phyloP scores from a whole-genome alignment of 1,284 basidiomycete species.

The Abortiporus biennis region DNA sequence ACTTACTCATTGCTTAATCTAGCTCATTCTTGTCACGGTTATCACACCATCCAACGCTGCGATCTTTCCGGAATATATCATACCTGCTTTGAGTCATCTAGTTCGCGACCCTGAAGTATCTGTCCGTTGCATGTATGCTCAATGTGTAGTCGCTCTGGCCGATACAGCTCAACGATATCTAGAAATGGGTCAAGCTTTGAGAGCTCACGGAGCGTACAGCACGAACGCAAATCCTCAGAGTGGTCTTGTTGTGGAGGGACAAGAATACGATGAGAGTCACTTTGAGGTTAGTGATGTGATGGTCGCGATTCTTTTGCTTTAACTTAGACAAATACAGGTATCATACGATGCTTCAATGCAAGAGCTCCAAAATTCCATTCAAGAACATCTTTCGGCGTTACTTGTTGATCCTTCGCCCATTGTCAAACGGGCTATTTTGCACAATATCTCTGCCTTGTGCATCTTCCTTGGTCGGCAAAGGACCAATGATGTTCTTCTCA shows the following conservation, averaged over 20 bases:
- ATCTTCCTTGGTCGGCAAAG: slow-evolving; percentile 90
- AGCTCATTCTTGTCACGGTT: slow-evolving; percentile 82
- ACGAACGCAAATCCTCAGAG: slow-evolving; percentile 19
- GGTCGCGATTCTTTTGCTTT: slow-evolving; percentile 4
- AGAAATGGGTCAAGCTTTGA: slow-evolving; percentile 89
- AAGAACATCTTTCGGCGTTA: slow-evolving; percentile 81
- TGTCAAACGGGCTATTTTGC: slow-evolving; percentile 70
- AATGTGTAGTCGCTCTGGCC: slow-evolving; percentile 80
- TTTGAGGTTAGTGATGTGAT: slow-evolving; percentile 51
- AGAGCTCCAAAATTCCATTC: slow-evolving; percentile 82
- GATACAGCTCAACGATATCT: slow-evolving; percentile 82
- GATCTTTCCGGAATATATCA: slow-evolving; percentile 92
- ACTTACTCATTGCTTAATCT: slow-evolving; percentile 3
- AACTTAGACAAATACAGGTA: slow-evolving; percentile 41
- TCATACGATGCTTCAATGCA: slow-evolving; percentile 84
- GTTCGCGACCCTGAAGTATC: slow-evolving; percentile 80
- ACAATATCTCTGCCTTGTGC: slow-evolving; percentile 84
- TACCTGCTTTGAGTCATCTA: slow-evolving; percentile 85
- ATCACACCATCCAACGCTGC: slow-evolving; percentile 88
- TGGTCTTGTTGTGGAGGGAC: slow-evolving; percentile 45
- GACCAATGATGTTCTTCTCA: slow-evolving; percentile 92
- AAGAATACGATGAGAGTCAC: slow-evolving; percentile 70
- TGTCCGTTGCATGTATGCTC: slow-evolving; percentile 88
- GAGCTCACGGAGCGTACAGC: slow-evolving; percentile 74
- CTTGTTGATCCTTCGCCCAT: slow-evolving; percentile 73